Evolutionary conservation across 371 early-diverging fungal species (phyloP), one percentile per base, ranked within the genome.

Genomic region (Mucor saturninus): DNA sequence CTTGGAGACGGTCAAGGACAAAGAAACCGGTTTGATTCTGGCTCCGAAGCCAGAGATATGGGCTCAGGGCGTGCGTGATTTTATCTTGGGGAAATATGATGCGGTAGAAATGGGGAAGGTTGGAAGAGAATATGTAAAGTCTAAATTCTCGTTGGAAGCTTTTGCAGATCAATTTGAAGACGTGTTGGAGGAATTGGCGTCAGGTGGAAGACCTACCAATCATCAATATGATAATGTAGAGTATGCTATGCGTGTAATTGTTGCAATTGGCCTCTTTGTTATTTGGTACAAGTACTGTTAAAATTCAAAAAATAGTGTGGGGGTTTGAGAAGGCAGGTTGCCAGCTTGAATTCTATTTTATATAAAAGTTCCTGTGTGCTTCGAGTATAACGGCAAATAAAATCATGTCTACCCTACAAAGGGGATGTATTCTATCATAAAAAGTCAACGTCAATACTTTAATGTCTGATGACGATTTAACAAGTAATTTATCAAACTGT

Each of bases 1-100:
- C 5, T 76, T 79, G 5, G 96, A 95, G 69, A 88, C 91, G 5
- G 76, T 97, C 11, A 68, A 75, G 31, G 76, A 96, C 58, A 84
- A 81, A 1, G 77, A 74, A 50, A 96, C 96, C 0, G 98, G 98
- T 5, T 87, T 84, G 30, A 76, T 96, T 61, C 74, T 92, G 50
- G 73, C 79, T 13, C 80, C 92, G 0, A 76, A 78, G 6, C 76
- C 88, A 0, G 72, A 76, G 0, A 76, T 72, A 30, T 95, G 95
- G 87, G 87, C 93, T 4, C 65, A 63, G 14, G 86, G 87, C 2
- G 76, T 93, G 10, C 42, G 57, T n/a, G 70, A 71, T 7, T 45
- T 93, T 28, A 62, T 91, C 14, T 39, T 38, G 5, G 59, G 35
- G 1, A 72, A 73, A 11, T 72, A 62, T n/a, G 64, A 76, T 60